phyloP scores from a whole-genome alignment of 768 basidiomycete genomes.

The Brasilioporus rufonigricans region DNA sequence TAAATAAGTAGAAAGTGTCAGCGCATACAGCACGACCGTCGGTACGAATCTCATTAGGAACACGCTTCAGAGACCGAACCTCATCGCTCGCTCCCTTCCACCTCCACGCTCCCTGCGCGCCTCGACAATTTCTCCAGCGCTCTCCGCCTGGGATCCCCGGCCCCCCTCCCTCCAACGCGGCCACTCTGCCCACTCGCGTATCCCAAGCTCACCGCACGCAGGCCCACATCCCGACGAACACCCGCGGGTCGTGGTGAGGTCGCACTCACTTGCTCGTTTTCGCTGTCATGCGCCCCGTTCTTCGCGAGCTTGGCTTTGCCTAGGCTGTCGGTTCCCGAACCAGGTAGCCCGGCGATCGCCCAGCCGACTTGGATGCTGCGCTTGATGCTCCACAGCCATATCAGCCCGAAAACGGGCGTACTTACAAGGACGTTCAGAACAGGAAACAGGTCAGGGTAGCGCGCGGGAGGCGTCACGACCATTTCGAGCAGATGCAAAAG shows the following conservation, averaged over 20 bases:
- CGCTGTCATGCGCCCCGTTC: slow-evolving; percentile 2
- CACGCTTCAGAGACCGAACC: not conserved
- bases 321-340: slow-evolving; percentile 9
- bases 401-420: slow-evolving; percentile 73
- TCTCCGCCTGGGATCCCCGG: slow-evolving; percentile 21
- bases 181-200: slow-evolving; percentile 15
- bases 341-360: slow-evolving; percentile 62
- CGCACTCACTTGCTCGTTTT: not conserved
- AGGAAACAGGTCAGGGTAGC: slow-evolving; percentile 82
- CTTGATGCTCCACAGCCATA: slow-evolving; percentile 91
- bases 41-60: not conserved
- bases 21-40: not conserved
- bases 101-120: slow-evolving; percentile 20
- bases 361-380: slow-evolving; percentile 77
- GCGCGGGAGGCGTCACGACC: slow-evolving; percentile 58
- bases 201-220: slow-evolving; percentile 29
- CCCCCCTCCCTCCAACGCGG: not conserved
- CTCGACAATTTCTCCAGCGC: slow-evolving; percentile 19
- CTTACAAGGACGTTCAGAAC: slow-evolving; percentile 83
- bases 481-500: slow-evolving; percentile 65
- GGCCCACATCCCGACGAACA: slow-evolving; percentile 18
- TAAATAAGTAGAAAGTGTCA: not conserved
- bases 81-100: not conserved
- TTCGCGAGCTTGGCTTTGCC: not conserved
- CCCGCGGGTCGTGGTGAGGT: not conserved